Percentiles rank a stretch among this genome's conserved stretches.
Evolutionary conservation across 176 grass and related monocot genomes (phyloP).

Genomic region (Triticum monococcum): DNA sequence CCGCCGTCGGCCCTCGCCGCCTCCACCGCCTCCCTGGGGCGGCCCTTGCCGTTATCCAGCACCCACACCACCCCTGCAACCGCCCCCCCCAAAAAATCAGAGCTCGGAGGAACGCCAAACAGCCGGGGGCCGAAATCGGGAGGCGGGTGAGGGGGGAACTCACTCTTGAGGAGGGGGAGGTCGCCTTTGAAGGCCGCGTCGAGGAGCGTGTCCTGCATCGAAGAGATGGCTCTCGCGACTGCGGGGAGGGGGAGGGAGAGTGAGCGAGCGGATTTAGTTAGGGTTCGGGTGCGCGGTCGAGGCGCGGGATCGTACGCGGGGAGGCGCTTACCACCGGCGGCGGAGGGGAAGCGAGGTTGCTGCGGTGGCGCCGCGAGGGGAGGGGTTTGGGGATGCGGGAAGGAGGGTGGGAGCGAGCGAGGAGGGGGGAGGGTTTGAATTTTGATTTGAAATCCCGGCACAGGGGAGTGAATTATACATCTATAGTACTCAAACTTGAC

Average conservation of each 20-base stretch:
- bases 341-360: not conserved
- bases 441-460: not conserved
- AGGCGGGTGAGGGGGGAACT: too few relatives aligned
- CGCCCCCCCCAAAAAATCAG: too few relatives aligned
- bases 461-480: too few relatives aligned
- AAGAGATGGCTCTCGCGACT: not conserved
- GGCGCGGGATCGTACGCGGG: not conserved
- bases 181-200: conserved; percentile 18
- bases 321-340: not conserved
- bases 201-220: conserved; percentile 8
- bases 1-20: not conserved
- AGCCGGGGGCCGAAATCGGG: too few relatives aligned
- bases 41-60: not conserved
- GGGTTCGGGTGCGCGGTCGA: not conserved
- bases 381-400: not conserved
- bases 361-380: not conserved
- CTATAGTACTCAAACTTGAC: too few relatives aligned
- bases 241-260: not conserved
- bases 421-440: not conserved
- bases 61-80: not conserved
- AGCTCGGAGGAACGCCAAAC: too few relatives aligned
- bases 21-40: conserved; percentile 10
- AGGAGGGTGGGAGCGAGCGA: not conserved
- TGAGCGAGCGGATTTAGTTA: not conserved
- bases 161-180: not conserved